Evolutionary conservation across 2,329 filamentous ascomycete genomes (phyloP).

Genomic region (Colletotrichum sp.): DNA sequence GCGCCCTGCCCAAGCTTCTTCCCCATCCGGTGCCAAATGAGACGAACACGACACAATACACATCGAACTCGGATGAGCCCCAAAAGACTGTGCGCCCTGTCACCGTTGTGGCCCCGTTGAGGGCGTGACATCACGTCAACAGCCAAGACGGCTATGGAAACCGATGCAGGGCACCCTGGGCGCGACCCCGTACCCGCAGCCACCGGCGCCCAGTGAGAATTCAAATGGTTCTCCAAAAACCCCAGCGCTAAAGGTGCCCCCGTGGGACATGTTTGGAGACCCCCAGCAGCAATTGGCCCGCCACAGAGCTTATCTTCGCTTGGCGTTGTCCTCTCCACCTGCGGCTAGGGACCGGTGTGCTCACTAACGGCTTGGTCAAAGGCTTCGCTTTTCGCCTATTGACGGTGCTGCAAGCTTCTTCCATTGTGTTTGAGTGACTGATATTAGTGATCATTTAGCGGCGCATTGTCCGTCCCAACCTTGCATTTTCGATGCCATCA

Average conservation of each 20-base stretch:
- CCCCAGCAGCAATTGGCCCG: background rate
- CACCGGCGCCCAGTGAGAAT: background rate
- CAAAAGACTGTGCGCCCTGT: background rate
- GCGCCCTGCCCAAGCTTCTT: background rate
- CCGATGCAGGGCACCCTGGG: background rate
- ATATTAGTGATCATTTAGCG: too few relatives aligned
- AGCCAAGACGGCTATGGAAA: slow-evolving; percentile 7
- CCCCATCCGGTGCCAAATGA: background rate
- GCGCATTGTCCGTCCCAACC: too few relatives aligned
- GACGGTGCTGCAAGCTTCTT: background rate
- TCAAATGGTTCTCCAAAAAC: background rate
- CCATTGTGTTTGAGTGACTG: too few relatives aligned
- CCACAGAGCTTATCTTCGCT: background rate
- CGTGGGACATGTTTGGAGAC: background rate
- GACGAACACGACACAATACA: background rate
- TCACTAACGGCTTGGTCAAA: background rate
- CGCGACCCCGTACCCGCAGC: background rate
- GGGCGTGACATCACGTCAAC: slow-evolving; percentile 2
- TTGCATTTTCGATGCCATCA: too few relatives aligned
- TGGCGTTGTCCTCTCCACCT: background rate
- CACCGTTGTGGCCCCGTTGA: background rate
- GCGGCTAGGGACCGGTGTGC: background rate
- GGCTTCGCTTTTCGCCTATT: background rate
- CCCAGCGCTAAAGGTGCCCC: background rate
- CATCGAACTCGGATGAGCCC: background rate